Evolutionary conservation across 2,329 filamentous ascomycete genomes (phyloP).

Genomic region (Monilinia fructicola): DNA sequence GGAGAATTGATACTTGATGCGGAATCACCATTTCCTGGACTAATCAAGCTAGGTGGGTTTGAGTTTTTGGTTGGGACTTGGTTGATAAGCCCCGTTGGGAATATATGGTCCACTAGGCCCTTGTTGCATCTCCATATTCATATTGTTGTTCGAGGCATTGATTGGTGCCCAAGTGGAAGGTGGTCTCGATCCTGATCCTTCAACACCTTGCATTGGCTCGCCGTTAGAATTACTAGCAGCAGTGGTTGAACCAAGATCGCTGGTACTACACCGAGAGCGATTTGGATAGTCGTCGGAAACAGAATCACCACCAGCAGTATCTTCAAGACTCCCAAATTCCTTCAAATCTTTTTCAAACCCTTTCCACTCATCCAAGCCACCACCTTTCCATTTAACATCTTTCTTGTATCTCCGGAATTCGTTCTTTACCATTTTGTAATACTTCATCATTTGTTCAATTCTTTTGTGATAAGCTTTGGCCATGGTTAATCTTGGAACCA

Average conservation of each 20-base stretch:
- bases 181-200: slow-evolving; percentile 30
- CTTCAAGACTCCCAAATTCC: slow-evolving; percentile 48
- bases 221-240: slow-evolving; percentile 30
- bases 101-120: slow-evolving; percentile 30
- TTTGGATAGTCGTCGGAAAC: slow-evolving; percentile 31
- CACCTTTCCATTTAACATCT: slow-evolving; percentile 42
- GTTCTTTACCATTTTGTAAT: slow-evolving; percentile 52
- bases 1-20: slow-evolving; percentile 35
- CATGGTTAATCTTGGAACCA: slow-evolving; percentile 56
- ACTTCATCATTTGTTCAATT: slow-evolving; percentile 53
- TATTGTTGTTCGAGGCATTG: slow-evolving; percentile 32
- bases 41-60: slow-evolving; percentile 33
- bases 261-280: slow-evolving; percentile 37
- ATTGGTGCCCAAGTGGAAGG: slow-evolving; percentile 36
- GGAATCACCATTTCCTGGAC: slow-evolving; percentile 35
- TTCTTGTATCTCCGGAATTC: slow-evolving; percentile 42
- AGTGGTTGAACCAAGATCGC: slow-evolving; percentile 29
- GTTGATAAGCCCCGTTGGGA: slow-evolving; percentile 31
- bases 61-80: slow-evolving; percentile 32
- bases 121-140: slow-evolving; percentile 33
- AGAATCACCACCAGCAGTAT: slow-evolving; percentile 31
- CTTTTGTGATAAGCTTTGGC: slow-evolving; percentile 56
- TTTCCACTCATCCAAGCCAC: slow-evolving; percentile 57
- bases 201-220: slow-evolving; percentile 39
- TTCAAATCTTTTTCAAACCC: slow-evolving; percentile 52